Evolutionary conservation across 768 basidiomycete genomes (phyloP), one percentile per base, ranked within the genome.

Genomic region (Rhodotorula toruloides): DNA sequence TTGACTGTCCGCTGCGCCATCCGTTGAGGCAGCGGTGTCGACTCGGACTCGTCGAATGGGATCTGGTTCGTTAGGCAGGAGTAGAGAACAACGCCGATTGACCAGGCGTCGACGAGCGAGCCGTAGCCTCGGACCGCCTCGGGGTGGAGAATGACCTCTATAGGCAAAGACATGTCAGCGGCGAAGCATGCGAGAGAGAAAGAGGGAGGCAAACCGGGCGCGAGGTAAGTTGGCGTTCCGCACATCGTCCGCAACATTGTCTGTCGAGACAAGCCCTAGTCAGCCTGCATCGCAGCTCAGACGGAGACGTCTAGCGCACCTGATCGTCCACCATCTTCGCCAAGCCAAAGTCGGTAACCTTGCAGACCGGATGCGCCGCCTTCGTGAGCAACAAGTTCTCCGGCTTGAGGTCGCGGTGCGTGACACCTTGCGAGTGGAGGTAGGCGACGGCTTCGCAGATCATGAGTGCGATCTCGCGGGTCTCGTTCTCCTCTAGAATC

Each of bases 301-400:
- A 44, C 55, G 22, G 31, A 27, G 46, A 46, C 9, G n/a, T 36
- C 44, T 9, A 56, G 34, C 84, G 22, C 69, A 90, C 90, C 70
- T 82, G 76, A 68, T 84, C 86, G 68, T 90, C 86, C 31, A 90
- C 85, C n/a, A 87, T 85, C 76, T 98, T 99, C 1, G 94, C 93
- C 12, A 97, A 83, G 7, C 94, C 94, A 75, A 96, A 99, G 77
- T 97, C 94, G 4, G 94, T 93, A 22, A 97, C 87, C 75, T 97
- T 97, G 72, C 90, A 85, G 2, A 79, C 77, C 0, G 88, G 88
- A 0, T 64, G 27, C 9, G 25, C 14, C 6, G 70, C 72, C 32
- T 55, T 61, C 9, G 73, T 75, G 16, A 75, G 53, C 21, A 76
- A 61, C 27, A 75, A 46, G 59, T 74, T 75, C 65, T 74, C 67